Base-by-base conservation (phyloP, 108 stramenopile genomes). In the Skeletonema menzelii region DNA sequence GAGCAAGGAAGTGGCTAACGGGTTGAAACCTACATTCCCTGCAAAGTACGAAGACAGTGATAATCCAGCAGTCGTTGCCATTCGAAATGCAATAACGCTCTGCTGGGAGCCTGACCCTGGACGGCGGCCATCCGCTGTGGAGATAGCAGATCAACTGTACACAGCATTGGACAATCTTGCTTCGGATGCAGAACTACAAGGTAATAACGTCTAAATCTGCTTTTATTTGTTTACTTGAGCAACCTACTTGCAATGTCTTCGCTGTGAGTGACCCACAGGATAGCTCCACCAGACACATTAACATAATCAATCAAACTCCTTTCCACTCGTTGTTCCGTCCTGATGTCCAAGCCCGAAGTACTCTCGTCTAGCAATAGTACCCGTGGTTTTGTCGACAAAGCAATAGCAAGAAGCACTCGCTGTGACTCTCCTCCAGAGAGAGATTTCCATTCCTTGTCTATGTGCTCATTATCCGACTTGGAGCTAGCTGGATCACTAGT, bases 381-480 rank as follows among this genome's bases (percentile, higher is more conserved):
- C 22, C 56, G 38, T 65, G 89, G 88, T 19, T 65, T 26, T 6
- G 82, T 66, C 4, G 91, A 75, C 17, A 96, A 61, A 12, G 93
- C 89, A 12, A 94, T 85, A 0, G 96, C 93, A 63, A 95, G 67
- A 13, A 84, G 56, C 30, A 86, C 72, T n/a, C 93, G 77, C 70
- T 96, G 96, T n/a, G 83, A 82, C 79, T 94, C 92, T 31, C 93
- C 95, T 2, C 95, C 95, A 3, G 88, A 90, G 3, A 96, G 80
- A 22, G 79, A 82, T 37, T 83, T 80, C 95, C 93, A 94, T 5
- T 76, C 71, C 60, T 82, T 78, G 44, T 89, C 85, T 14, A 86
- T 17, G n/a, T 14, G 20, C 46, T 65, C 34, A 37, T 75, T 47
- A 27, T 44, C 42, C 1, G 24, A 8, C 3, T 34, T 4, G 3